A percentile compares a stretch with the other conserved stretches of the same genome.
These are phyloP conservation scores for Lanmaoa pseudosensibilis DNA, from an alignment of 768 basidiomycete genomes.

Conservation along the genomic window DNA sequence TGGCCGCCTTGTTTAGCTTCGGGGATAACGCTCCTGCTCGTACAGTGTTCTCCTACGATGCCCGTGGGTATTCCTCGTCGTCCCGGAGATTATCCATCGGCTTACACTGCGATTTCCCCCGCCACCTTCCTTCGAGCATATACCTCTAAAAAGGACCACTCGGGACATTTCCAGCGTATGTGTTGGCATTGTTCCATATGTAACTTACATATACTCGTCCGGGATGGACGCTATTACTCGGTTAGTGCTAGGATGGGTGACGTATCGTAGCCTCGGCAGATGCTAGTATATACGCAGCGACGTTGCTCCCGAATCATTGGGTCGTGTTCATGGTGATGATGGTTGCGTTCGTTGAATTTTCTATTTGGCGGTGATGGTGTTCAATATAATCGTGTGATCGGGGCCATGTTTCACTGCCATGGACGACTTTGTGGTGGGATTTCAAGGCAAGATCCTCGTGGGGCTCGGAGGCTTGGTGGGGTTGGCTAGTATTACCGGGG, in stretches of 20 bases:
- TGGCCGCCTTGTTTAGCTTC: not conserved
- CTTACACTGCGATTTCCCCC: not conserved
- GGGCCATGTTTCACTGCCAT: not conserved
- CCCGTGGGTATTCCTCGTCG: not conserved
- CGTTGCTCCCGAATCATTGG: not conserved
- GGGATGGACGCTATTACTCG: slow-evolving; percentile 6
- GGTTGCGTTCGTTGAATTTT: not conserved
- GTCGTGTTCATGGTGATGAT: not conserved
- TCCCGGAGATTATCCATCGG: not conserved
- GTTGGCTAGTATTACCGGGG: too few relatives aligned
- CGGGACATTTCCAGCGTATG: not conserved
- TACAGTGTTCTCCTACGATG: not conserved
- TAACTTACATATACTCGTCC: slow-evolving; percentile 10
- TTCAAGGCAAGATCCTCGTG: too few relatives aligned
- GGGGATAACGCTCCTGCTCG: not conserved
- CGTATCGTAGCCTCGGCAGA: not conserved
- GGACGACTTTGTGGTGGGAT: not conserved
- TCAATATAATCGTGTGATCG: too few relatives aligned
- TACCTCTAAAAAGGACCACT: slow-evolving; percentile 3
- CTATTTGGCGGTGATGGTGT: too few relatives aligned
- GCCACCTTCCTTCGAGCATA: not conserved
- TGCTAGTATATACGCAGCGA: not conserved
- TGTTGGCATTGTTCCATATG: not conserved
- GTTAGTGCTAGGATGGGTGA: not conserved
- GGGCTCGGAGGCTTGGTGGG: too few relatives aligned